A percentile compares a stretch with the other conserved stretches of the same genome.
Conservation (phyloP, 164 flowering plant species). For the Tetrastigma voinierianum region DNA sequence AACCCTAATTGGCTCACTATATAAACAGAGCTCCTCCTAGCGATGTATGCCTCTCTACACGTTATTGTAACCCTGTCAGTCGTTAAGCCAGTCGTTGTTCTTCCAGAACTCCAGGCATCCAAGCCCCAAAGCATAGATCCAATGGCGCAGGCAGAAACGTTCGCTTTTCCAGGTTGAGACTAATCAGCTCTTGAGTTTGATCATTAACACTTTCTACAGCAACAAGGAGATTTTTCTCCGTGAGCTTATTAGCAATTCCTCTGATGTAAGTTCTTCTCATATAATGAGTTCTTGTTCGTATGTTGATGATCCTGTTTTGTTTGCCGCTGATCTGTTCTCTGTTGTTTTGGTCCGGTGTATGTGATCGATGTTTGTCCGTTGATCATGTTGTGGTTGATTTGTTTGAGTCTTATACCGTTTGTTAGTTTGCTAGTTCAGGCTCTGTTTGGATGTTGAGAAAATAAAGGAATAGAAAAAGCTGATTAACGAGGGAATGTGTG, state of each 20-base stretch:
- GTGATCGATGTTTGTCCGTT: too few relatives aligned
- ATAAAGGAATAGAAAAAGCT: too few relatives aligned
- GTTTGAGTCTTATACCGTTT: too few relatives aligned
- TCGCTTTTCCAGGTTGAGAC: conserved; percentile 69
- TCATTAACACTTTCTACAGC: conserved; percentile 62
- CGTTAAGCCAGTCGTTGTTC: too few relatives aligned
- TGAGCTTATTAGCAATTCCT: conserved; percentile 60
- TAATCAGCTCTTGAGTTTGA: conserved; percentile 50
- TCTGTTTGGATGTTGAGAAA: too few relatives aligned
- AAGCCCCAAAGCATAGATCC: background rate
- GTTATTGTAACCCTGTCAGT: background rate
- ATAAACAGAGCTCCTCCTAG: conserved; percentile 2
- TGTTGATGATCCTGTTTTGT: background rate
- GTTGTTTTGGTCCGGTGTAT: background rate
- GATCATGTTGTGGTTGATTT: too few relatives aligned
- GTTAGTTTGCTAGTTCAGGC: too few relatives aligned
- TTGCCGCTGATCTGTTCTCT: background rate
- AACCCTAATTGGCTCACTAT: conserved; percentile 38
- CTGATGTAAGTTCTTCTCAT: conserved; percentile 43
- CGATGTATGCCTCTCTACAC: background rate
- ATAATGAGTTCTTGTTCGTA: background rate
- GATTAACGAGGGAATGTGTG: too few relatives aligned
- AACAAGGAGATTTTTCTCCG: conserved; percentile 75
- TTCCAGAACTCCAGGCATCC: too few relatives aligned
- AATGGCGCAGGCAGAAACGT: conserved; percentile 60